Percentiles rank a stretch among this genome's conserved stretches.
phyloP scores from a whole-genome alignment of 225 moss, liverwort and hornwort genomes.

The Physcomitrium patens region DNA sequence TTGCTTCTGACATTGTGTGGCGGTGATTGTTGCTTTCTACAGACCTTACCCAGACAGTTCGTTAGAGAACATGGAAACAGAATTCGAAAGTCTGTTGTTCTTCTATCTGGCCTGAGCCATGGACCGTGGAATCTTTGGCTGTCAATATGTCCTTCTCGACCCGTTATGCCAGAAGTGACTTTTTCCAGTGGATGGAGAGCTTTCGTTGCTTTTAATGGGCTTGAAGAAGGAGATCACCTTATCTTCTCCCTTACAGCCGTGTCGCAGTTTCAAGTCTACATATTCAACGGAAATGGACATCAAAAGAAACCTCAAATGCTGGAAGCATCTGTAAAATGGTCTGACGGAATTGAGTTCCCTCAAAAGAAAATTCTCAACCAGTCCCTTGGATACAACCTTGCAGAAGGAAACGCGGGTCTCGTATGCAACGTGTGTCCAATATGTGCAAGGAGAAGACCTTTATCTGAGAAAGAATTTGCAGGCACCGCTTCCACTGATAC shows the following conservation, averaged over 20 bases:
- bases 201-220: conserved; percentile 31
- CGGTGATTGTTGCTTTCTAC: neutral
- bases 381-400: neutral
- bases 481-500: neutral
- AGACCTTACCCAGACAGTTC: conserved; percentile 39
- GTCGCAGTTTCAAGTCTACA: conserved; percentile 44
- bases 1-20: neutral
- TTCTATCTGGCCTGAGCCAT: conserved; percentile 24
- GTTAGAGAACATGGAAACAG: conserved; percentile 36
- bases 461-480: no score
- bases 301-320: conserved; percentile 36
- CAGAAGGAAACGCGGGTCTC: neutral
- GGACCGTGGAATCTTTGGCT: conserved; percentile 32
- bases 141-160: conserved; percentile 35
- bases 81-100: conserved; percentile 29
- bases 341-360: neutral
- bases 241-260: conserved; percentile 44
- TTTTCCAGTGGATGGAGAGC: conserved; percentile 32
- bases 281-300: conserved; percentile 25
- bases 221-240: conserved; percentile 36
- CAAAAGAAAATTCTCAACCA: no score
- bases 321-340: conserved; percentile 23
- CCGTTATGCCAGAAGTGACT: conserved; percentile 14
- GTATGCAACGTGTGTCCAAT: no score
- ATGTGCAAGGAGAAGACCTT: no score